A percentile compares a stretch with the other conserved stretches of the same genome.
These are phyloP conservation scores for Escovopsis sp. DNA, from an alignment of 2,329 filamentous ascomycete species.

Conservation along the genomic window DNA sequence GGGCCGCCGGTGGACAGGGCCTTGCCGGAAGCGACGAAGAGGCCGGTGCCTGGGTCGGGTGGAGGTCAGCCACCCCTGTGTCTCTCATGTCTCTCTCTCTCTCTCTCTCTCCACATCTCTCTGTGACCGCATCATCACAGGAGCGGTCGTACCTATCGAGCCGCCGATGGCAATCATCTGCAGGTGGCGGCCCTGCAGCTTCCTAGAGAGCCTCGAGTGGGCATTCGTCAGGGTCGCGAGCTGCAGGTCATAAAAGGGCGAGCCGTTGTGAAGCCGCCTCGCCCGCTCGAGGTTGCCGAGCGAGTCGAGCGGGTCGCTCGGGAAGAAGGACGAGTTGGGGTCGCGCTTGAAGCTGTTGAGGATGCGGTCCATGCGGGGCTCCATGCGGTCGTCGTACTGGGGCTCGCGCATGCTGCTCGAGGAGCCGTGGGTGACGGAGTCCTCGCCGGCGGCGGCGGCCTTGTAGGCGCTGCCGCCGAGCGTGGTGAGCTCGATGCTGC, in stretches of 20 bases:
- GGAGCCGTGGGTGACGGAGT: constrained; percentile 35
- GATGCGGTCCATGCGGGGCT: constrained; percentile 27
- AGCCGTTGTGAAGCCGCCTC: constrained; percentile 18
- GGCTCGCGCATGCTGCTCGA: constrained; percentile 37
- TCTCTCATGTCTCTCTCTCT: too few species aligned
- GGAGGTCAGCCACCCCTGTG: neutral
- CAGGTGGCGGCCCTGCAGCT: constrained; percentile 70
- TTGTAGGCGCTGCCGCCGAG: constrained; percentile 34
- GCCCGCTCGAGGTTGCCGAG: constrained; percentile 5
- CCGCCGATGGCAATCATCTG: constrained; percentile 98
- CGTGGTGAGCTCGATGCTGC: constrained; percentile 40
- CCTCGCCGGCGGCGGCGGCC: constrained; percentile 44
- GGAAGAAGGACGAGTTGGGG: constrained; percentile 33
- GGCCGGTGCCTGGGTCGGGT: constrained; percentile 47
- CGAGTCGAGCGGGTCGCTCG: constrained; percentile 24
- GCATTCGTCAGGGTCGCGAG: constrained; percentile 52
- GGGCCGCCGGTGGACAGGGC: constrained; percentile 61
- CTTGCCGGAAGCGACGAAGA: constrained; percentile 72
- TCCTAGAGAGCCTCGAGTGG: constrained; percentile 58
- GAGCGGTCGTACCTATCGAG: constrained; percentile 50
- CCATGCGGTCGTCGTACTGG: constrained; percentile 24
- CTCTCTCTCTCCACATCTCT: too few species aligned
- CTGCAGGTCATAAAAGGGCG: constrained; percentile 40
- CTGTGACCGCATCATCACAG: too few species aligned
- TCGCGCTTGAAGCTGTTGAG: constrained; percentile 52